phyloP scores from a whole-genome alignment of 176 grass and related monocot genomes.

The Juncus effusus region DNA sequence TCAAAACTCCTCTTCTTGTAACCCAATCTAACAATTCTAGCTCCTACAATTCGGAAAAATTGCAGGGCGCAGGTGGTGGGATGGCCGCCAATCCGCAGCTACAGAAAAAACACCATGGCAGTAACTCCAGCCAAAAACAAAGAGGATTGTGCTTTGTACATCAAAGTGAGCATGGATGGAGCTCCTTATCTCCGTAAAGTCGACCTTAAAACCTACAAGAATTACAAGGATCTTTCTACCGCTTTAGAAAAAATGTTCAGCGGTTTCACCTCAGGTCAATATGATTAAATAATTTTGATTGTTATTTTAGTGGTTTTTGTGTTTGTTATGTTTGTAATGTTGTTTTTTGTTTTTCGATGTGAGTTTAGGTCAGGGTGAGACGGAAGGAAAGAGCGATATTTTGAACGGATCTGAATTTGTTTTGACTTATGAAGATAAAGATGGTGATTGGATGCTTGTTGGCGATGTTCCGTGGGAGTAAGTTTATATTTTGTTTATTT shows the following conservation, averaged over 20 bases:
- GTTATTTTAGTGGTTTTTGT: conserved; percentile 4
- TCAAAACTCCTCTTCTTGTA: too few relatives aligned
- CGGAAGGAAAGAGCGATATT: conserved; percentile 44
- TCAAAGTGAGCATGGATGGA: conserved; percentile 91
- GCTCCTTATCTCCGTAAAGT: conserved; percentile 84
- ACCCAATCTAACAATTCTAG: too few relatives aligned
- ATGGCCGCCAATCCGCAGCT: conserved; percentile 81
- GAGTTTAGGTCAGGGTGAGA: conserved; percentile 43
- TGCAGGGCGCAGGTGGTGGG: conserved; percentile 76
- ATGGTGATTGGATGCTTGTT: conserved; percentile 87
- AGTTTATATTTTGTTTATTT: conserved; percentile 22
- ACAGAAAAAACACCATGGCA: conserved; percentile 80
- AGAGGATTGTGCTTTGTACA: conserved; percentile 43
- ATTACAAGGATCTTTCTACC: conserved; percentile 61
- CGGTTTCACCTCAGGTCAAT: conserved; percentile 65
- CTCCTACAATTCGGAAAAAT: not conserved
- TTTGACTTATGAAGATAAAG: conserved; percentile 77
- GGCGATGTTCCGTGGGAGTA: conserved; percentile 84
- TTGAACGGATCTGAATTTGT: conserved; percentile 62
- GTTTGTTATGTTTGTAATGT: conserved; percentile 11
- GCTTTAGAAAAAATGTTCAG: conserved; percentile 77
- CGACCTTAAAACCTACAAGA: conserved; percentile 67
- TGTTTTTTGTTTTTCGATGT: conserved; percentile 14
- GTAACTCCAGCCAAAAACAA: conserved; percentile 43
- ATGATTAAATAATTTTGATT: conserved; percentile 19